phyloP scores from a whole-genome alignment of 1,139 yeast genomes.

The Williopsis jadinii region DNA sequence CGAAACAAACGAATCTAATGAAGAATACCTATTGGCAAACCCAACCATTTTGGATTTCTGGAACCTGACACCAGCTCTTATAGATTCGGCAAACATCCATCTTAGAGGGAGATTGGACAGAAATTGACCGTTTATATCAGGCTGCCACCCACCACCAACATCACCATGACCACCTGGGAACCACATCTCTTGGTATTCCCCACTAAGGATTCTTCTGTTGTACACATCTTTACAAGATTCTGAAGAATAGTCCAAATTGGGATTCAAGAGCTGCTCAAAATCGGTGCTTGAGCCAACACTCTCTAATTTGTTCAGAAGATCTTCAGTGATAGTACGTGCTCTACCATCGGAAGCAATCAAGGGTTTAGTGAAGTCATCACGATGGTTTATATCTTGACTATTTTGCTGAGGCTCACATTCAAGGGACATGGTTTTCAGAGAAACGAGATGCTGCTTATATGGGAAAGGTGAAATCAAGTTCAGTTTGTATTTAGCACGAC shows the following conservation, averaged over 20 bases:
- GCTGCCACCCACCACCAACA: slow-evolving; percentile 57
- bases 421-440: slow-evolving; percentile 20
- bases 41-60: slow-evolving; percentile 32
- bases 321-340: slow-evolving; percentile 8
- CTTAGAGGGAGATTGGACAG: slow-evolving; percentile 42
- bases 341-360: background rate
- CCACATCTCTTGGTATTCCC: slow-evolving; percentile 32
- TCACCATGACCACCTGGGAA: slow-evolving; percentile 66
- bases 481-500: slow-evolving; percentile 55
- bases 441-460: slow-evolving; percentile 27
- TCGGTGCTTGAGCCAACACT: background rate
- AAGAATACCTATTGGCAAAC: slow-evolving; percentile 32
- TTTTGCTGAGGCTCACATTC: background rate
- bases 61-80: slow-evolving; percentile 42
- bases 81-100: slow-evolving; percentile 53
- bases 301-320: slow-evolving; percentile 4
- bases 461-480: slow-evolving; percentile 41
- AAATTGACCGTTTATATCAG: slow-evolving; percentile 32
- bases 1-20: slow-evolving; percentile 35
- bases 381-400: background rate
- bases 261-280: background rate
- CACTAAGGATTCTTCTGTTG: slow-evolving; percentile 14
- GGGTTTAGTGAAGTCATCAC: background rate
- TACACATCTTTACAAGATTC: slow-evolving; percentile 8
- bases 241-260: background rate